These are phyloP conservation scores for Laguncularia racemosa DNA, from an alignment of 345 rosid genomes.

Conservation along the genomic window DNA sequence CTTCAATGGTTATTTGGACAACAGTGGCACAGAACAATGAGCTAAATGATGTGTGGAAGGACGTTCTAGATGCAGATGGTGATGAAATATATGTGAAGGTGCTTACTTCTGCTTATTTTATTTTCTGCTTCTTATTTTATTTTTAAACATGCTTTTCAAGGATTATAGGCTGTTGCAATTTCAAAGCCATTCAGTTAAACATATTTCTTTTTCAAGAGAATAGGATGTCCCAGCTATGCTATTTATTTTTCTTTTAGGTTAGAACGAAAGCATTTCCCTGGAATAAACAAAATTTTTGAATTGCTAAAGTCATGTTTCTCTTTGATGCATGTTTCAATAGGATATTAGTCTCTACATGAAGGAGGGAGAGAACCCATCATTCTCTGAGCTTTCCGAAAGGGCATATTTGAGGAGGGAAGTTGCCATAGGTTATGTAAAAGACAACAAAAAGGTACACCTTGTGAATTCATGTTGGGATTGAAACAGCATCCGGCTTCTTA, in stretches of 20 bases:
- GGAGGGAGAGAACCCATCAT: conserved; percentile 78
- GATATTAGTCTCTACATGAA: conserved; percentile 73
- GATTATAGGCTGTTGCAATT: too few relatives aligned
- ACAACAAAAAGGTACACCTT: conserved; percentile 46
- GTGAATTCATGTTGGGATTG: background rate
- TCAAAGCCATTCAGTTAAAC: too few relatives aligned
- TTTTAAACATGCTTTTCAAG: background rate
- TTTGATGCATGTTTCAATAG: conserved; percentile 26
- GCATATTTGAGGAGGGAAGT: conserved; percentile 75
- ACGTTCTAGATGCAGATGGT: conserved; percentile 85
- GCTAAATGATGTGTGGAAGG: conserved; percentile 91
- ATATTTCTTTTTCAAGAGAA: too few relatives aligned
- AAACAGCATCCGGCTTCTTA: too few relatives aligned
- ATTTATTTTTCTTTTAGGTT: too few relatives aligned
- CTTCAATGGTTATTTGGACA: conserved; percentile 5
- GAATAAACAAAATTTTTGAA: background rate
- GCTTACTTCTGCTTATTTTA: background rate
- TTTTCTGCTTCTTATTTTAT: background rate
- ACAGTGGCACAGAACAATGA: conserved; percentile 81
- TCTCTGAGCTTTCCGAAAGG: conserved; percentile 71
- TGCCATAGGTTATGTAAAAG: conserved; percentile 81
- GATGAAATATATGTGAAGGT: conserved; percentile 97
- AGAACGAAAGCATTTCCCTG: too few relatives aligned
- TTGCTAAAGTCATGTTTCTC: background rate
- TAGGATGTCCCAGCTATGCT: too few relatives aligned